Evolutionary conservation across 495 filamentous ascomycete species (phyloP).

Genomic region (Penicillium atrosanguineum): DNA sequence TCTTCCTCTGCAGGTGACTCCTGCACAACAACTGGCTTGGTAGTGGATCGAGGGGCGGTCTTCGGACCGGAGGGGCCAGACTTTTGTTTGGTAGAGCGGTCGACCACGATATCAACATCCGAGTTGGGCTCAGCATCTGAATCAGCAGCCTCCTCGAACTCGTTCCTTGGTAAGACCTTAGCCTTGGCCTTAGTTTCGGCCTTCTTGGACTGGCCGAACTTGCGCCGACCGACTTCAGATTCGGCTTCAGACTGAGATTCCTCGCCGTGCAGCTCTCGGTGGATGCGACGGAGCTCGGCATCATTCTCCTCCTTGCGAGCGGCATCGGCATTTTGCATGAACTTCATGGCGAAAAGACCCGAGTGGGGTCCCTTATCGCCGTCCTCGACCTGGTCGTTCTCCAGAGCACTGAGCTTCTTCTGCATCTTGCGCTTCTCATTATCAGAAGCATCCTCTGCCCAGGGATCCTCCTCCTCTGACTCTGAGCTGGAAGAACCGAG

Average conservation of each 20-base stretch:
- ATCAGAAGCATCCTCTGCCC: conserved; percentile 54
- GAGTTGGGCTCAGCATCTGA: conserved; percentile 52
- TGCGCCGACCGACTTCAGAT: conserved; percentile 59
- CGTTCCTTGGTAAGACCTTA: conserved; percentile 37
- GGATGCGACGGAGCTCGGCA: conserved; percentile 69
- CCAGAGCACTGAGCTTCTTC: conserved; percentile 58
- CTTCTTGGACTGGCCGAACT: conserved; percentile 53
- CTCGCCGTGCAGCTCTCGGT: conserved; percentile 64
- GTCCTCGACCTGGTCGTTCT: conserved; percentile 37
- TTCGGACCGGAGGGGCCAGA: conserved; percentile 16
- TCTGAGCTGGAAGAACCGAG: conserved; percentile 50
- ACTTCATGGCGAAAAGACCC: conserved; percentile 72
- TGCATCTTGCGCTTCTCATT: conserved; percentile 50
- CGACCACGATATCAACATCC: conserved; percentile 20
- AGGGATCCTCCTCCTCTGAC: conserved; percentile 56
- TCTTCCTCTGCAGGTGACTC: conserved; percentile 29
- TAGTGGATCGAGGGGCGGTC: conserved; percentile 13
- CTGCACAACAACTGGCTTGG: conserved; percentile 16
- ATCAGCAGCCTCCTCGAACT: conserved; percentile 57
- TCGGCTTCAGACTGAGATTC: conserved; percentile 57
- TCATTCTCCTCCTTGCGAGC: conserved; percentile 75
- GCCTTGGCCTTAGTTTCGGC: conserved; percentile 22
- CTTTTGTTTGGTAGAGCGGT: conserved; percentile 25
- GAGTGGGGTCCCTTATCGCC: conserved; percentile 41
- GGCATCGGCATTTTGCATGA: conserved; percentile 88